These are phyloP conservation scores for Pinus taeda DNA, from an alignment of 75 land plant genomes.

Conservation along the genomic window DNA sequence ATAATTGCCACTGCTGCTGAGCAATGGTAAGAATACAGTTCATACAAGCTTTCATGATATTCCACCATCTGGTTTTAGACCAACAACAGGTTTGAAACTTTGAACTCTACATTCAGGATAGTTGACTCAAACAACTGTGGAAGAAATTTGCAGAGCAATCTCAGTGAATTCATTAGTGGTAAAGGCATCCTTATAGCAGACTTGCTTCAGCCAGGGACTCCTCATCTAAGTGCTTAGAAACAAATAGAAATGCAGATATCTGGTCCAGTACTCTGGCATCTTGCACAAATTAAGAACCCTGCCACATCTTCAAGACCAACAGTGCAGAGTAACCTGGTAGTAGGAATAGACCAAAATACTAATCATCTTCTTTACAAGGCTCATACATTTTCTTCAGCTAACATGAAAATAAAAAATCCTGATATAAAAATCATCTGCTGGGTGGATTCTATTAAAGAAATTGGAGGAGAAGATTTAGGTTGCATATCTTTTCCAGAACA, in stretches of 20 bases:
- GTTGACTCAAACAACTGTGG: neutral
- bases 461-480: no score
- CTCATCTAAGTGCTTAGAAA: slow-evolving; percentile 1
- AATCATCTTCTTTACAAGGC: neutral
- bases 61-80: neutral
- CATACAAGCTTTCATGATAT: neutral
- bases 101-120: neutral
- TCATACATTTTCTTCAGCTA: neutral
- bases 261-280: neutral
- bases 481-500: no score
- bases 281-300: neutral
- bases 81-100: neutral
- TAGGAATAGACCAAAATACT: neutral
- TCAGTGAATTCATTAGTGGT: neutral
- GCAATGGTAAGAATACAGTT: neutral
- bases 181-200: neutral
- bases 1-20: neutral
- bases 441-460: no score
- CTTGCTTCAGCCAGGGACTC: neutral
- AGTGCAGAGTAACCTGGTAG: neutral
- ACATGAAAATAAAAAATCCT: no score
- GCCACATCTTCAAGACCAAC: neutral
- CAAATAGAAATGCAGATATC: neutral
- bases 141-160: neutral
- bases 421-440: no score